Percentiles rank a stretch among this genome's conserved stretches.
These are phyloP conservation scores for Penicillium silybi DNA, from an alignment of 495 filamentous ascomycete species.

Conservation along the genomic window DNA sequence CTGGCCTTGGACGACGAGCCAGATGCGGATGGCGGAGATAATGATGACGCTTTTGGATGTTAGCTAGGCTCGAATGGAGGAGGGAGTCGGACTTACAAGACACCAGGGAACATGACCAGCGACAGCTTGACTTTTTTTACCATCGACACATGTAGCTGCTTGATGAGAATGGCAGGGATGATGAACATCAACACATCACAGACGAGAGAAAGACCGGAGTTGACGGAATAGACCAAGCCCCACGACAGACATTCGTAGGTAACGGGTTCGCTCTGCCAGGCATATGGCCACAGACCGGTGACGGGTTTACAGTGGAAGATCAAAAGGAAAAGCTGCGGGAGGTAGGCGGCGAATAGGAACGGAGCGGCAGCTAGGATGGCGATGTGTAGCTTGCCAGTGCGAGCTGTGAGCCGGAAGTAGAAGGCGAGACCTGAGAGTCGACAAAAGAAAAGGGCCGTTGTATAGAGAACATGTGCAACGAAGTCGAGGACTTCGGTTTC, in stretches of 20 bases:
- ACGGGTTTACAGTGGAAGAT: constrained; percentile 44
- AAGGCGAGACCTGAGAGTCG: constrained; percentile 47
- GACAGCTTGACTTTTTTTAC: constrained; percentile 36
- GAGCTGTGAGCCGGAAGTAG: constrained; percentile 39
- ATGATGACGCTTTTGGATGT: constrained; percentile 31
- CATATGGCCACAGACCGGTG: constrained; percentile 46
- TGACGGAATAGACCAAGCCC: constrained; percentile 43
- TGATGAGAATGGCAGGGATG: constrained; percentile 40
- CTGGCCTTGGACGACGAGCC: constrained; percentile 39
- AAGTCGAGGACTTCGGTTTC: constrained; percentile 42
- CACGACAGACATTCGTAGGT: constrained; percentile 37
- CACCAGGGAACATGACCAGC: constrained; percentile 41
- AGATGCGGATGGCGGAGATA: constrained; percentile 40
- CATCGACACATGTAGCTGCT: constrained; percentile 29
- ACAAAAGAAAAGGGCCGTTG: constrained; percentile 41
- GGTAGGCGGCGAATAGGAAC: constrained; percentile 33
- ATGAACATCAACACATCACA: constrained; percentile 44
- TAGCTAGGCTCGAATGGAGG: neutral
- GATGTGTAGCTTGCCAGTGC: constrained; percentile 27
- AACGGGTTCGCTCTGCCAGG: constrained; percentile 30
- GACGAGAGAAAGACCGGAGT: constrained; percentile 37
- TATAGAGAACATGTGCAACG: constrained; percentile 45
- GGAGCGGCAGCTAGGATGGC: constrained; percentile 30
- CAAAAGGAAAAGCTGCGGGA: constrained; percentile 41
- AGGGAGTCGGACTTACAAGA: constrained; percentile 29